Conservation (phyloP, 2,329 filamentous ascomycete genomes). For the Sclerotiophoma versabilis region DNA sequence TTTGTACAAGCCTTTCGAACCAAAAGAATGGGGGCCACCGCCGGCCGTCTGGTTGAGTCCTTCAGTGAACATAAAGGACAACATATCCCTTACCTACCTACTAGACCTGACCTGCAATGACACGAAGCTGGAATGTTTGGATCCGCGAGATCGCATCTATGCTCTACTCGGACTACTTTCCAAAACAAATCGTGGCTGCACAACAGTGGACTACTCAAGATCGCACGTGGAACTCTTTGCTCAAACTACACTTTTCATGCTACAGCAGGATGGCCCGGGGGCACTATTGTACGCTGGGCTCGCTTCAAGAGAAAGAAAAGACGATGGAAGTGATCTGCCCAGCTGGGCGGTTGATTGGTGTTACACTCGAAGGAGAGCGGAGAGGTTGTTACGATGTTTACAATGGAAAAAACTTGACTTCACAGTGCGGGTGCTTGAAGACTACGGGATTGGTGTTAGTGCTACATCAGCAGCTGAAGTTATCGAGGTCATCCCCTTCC, state of each 20-base stretch:
- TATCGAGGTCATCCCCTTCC: neutral
- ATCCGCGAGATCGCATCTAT: neutral
- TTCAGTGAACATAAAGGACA: neutral
- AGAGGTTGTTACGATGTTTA: neutral
- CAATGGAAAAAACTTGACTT: neutral
- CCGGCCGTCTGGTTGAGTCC: neutral
- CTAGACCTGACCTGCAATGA: neutral
- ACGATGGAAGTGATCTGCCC: neutral
- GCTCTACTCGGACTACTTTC: neutral
- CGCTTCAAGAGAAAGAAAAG: neutral
- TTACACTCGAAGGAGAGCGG: neutral
- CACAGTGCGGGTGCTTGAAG: neutral
- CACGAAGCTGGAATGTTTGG: neutral
- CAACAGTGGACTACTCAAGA: neutral
- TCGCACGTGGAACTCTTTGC: neutral
- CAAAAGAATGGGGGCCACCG: neutral
- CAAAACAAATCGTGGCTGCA: neutral
- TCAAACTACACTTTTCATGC: neutral
- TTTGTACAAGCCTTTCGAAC: neutral
- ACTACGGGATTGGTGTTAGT: neutral
- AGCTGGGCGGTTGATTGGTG: neutral
- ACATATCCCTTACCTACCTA: neutral
- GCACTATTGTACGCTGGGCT: constrained; percentile 1
- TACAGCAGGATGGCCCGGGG: neutral
- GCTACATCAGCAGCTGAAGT: neutral